These are phyloP conservation scores for Ogataea trehalophila DNA, from an alignment of 805 yeast species.

Conservation along the genomic window DNA sequence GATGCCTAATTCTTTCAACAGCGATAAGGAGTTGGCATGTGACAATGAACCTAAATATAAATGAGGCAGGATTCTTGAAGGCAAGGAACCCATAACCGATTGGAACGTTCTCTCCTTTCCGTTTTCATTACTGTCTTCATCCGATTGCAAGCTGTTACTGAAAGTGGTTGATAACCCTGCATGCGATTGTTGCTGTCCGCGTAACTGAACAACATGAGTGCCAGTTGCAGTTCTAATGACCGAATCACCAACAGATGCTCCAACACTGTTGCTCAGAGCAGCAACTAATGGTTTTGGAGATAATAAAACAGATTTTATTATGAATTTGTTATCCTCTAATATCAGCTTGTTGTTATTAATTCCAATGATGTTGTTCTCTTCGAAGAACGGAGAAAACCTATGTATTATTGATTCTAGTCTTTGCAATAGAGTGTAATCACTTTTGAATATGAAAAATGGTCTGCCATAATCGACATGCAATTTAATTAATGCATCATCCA, in stretches of 20 bases:
- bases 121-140: not conserved
- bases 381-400: conserved; percentile 48
- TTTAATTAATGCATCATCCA: conserved; percentile 62
- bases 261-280: conserved; percentile 2
- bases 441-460: conserved; percentile 79
- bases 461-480: conserved; percentile 62
- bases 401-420: conserved; percentile 61
- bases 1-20: conserved; percentile 64
- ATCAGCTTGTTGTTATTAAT: not conserved
- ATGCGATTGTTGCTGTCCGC: conserved; percentile 14
- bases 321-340: conserved; percentile 18
- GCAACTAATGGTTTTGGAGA: conserved; percentile 11
- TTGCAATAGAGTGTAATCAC: conserved; percentile 62
- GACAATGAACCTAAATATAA: conserved; percentile 77
- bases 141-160: not conserved
- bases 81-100: conserved; percentile 57
- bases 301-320: conserved; percentile 19
- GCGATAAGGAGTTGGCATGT: conserved; percentile 71
- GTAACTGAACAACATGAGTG: conserved; percentile 26
- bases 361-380: not conserved
- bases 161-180: no score
- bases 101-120: conserved; percentile 28
- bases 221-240: conserved; percentile 26
- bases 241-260: conserved; percentile 11
- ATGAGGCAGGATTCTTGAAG: conserved; percentile 79